phyloP scores from a whole-genome alignment of 2,329 filamentous ascomycete genomes.

The Diaporthe ampelina region DNA sequence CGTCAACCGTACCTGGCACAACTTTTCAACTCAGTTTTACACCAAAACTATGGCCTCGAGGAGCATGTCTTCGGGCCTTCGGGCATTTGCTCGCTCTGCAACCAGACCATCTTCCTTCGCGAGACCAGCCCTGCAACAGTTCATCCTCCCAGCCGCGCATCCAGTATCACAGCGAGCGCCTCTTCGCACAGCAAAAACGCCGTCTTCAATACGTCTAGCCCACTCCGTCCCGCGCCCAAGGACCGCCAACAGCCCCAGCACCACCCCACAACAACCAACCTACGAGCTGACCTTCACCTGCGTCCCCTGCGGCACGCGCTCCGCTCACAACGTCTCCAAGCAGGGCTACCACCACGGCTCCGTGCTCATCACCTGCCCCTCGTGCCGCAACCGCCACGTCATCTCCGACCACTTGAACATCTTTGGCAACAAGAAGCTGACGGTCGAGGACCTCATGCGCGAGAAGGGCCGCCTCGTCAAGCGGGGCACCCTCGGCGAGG shows the following conservation, averaged over 20 bases:
- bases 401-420: slow-evolving; percentile 91
- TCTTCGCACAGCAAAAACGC: background rate
- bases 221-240: slow-evolving; percentile 50
- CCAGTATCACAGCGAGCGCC: background rate
- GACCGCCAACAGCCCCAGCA: slow-evolving; percentile 47
- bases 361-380: slow-evolving; percentile 88
- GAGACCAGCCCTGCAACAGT: background rate
- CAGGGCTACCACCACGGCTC: slow-evolving; percentile 95
- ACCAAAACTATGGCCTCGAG: slow-evolving; percentile 27
- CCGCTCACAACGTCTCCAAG: slow-evolving; percentile 89
- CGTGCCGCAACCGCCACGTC: slow-evolving; percentile 88
- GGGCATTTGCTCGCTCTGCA: background rate
- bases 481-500: slow-evolving; percentile 77
- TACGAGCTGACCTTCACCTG: slow-evolving; percentile 96
- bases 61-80: slow-evolving; percentile 13
- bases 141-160: background rate
- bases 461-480: slow-evolving; percentile 82
- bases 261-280: slow-evolving; percentile 66
- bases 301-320: slow-evolving; percentile 83
- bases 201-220: slow-evolving; percentile 43
- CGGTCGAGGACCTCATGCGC: slow-evolving; percentile 82
- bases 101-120: background rate
- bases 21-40: background rate
- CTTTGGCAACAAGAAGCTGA: slow-evolving; percentile 78
- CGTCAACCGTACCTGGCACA: background rate